Conservation (phyloP, 1,284 basidiomycete genomes). For the Exsudoporus floridanus region DNA sequence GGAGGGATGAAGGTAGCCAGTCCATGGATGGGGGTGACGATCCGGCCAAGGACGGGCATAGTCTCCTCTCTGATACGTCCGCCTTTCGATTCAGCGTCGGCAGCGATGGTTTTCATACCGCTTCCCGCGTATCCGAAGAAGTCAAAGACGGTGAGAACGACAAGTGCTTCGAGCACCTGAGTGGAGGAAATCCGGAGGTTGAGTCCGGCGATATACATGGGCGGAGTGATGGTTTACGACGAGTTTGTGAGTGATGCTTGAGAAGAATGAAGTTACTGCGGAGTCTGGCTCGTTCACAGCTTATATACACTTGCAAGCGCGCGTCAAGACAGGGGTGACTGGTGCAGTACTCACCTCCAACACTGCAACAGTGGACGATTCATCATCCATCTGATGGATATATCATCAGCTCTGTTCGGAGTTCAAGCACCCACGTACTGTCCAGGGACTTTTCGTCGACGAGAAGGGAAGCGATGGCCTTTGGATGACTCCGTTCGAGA, state of each 20-base stretch:
- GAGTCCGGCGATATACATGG: conserved; percentile 14
- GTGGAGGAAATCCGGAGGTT: conserved; percentile 1
- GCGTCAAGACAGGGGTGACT: neutral
- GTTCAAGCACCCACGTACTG: neutral
- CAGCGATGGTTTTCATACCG: neutral
- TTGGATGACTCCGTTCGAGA: neutral
- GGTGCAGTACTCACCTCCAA: neutral
- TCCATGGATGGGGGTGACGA: conserved; percentile 19
- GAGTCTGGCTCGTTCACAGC: neutral
- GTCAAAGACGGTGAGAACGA: conserved; percentile 8
- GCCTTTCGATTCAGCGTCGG: conserved; percentile 14
- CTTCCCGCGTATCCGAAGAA: neutral
- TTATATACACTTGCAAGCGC: neutral
- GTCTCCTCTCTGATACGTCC: conserved; percentile 14
- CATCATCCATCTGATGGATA: neutral
- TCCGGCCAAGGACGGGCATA: conserved; percentile 12
- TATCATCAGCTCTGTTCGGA: neutral
- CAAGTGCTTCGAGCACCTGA: conserved; percentile 24
- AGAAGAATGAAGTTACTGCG: neutral
- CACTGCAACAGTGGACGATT: neutral
- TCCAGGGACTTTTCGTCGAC: neutral
- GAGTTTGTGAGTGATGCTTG: neutral
- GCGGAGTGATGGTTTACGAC: neutral
- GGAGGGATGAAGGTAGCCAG: conserved; percentile 14
- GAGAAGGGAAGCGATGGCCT: neutral